Evolutionary conservation across 179 eudicot genomes (phyloP), one percentile per base, ranked within the genome.

Genomic region (Spergularia azorica): DNA sequence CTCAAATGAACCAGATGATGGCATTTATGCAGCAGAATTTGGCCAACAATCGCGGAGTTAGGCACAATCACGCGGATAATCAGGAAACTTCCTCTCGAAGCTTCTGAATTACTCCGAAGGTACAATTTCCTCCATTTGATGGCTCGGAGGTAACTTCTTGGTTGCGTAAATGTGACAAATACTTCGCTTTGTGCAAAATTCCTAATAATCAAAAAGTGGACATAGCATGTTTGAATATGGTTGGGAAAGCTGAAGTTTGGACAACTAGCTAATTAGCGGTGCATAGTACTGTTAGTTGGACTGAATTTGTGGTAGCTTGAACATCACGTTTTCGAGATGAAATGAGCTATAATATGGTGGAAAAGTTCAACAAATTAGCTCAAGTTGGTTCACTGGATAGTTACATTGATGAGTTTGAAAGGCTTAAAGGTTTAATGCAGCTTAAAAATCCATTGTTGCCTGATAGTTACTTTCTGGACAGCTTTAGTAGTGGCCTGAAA

Each of bases 311-410:
- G n/a, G n/a, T n/a, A n/a, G n/a, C n/a, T n/a, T n/a, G n/a, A n/a
- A n/a, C n/a, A n/a, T n/a, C n/a, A n/a, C n/a, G n/a, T n/a, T n/a
- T n/a, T n/a, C n/a, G n/a, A n/a, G n/a, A n/a, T n/a, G n/a, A n/a
- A n/a, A n/a, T n/a, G n/a, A 63, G 36, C 41, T 21, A 63, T 63
- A 63, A 63, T 10, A 36, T 21, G 18, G 67, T 63, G 67, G 67
- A 63, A 63, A 63, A 63, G 3, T 32, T 63, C 21, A 63, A 63
- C 21, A 63, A 63, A 6, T 36, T 63, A 15, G 41, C 32, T 63
- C 67, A 63, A 63, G 21, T 0, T 0, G 21, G 67, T 63, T 20
- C 39, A 2, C 7, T 63, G 9, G 21, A 18, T 9, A 15, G 21
- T 17, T 63, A 63, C 21, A 63, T 63, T 63, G n/a, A n/a, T n/a